These are phyloP conservation scores for Aspergillus carlsbadensis DNA, from an alignment of 495 filamentous ascomycete species.

Conservation along the genomic window DNA sequence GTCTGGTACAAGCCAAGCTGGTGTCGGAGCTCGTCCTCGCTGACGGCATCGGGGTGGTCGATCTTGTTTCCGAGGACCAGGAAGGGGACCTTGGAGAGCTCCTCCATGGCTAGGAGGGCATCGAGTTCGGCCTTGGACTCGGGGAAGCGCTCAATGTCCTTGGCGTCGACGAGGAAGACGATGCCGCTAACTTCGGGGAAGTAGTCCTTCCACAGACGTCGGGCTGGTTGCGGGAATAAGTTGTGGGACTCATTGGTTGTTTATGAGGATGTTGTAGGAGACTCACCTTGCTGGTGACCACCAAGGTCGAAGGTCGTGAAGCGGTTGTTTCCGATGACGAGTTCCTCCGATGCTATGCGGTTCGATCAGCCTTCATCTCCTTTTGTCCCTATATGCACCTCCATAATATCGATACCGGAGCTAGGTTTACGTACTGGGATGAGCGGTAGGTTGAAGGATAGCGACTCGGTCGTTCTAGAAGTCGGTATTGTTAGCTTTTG, in stretches of 20 bases:
- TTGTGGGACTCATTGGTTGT: background rate
- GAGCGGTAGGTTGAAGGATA: constrained; percentile 84
- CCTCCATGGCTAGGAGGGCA: constrained; percentile 90
- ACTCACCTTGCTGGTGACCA: constrained; percentile 91
- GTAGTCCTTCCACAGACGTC: constrained; percentile 96
- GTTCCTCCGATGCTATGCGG: constrained; percentile 80
- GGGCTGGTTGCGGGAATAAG: constrained; percentile 53
- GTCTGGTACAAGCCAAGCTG: constrained; percentile 93
- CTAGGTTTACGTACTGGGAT: constrained; percentile 68
- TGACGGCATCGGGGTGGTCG: constrained; percentile 92
- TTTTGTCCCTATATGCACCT: background rate
- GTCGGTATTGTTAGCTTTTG: constrained; percentile 16
- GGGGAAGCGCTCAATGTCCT: constrained; percentile 88
- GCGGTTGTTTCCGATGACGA: constrained; percentile 91
- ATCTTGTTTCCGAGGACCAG: constrained; percentile 98
- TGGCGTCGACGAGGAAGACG: constrained; percentile 96
- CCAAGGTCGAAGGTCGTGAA: constrained; percentile 98
- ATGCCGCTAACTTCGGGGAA: constrained; percentile 98
- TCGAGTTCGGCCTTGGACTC: constrained; percentile 97
- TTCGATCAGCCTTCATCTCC: constrained; percentile 1
- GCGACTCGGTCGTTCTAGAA: constrained; percentile 87
- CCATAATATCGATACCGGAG: background rate
- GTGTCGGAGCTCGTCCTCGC: constrained; percentile 89
- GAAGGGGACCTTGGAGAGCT: constrained; percentile 89
- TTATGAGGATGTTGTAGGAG: background rate